Evolutionary conservation across 768 basidiomycete species (phyloP).

Genomic region (Suillus plorans): DNA sequence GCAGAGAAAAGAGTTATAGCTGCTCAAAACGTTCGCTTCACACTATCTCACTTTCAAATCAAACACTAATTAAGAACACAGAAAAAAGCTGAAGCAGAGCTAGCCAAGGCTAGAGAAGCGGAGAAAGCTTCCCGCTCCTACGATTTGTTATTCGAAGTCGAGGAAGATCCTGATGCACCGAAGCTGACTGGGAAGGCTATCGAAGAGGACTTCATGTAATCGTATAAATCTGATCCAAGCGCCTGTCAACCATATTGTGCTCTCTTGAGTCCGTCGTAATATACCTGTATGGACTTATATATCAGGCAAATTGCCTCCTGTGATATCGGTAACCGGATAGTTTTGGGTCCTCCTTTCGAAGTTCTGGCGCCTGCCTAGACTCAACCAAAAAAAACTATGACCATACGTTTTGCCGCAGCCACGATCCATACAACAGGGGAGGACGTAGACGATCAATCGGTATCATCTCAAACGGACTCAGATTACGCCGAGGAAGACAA

Average conservation of each 20-base stretch:
- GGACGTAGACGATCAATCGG: constrained; percentile 12
- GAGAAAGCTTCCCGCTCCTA: constrained; percentile 90
- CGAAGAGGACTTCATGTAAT: constrained; percentile 89
- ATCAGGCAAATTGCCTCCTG: constrained; percentile 9
- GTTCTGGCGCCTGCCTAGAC: neutral
- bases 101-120: constrained; percentile 74
- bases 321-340: constrained; percentile 8
- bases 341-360: neutral
- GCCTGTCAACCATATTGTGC: constrained; percentile 3
- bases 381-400: constrained; percentile 21
- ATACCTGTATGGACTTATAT: constrained; percentile 1
- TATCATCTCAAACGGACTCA: constrained; percentile 23
- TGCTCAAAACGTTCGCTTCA: constrained; percentile 56
- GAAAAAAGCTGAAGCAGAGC: constrained; percentile 79
- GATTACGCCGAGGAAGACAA: constrained; percentile 46
- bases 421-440: constrained; percentile 3
- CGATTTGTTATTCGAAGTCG: constrained; percentile 71
- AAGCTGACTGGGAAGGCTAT: constrained; percentile 69
- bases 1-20: constrained; percentile 61
- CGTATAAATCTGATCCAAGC: neutral
- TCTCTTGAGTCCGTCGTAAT: neutral
- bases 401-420: constrained; percentile 26
- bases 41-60: neutral
- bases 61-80: constrained; percentile 26
- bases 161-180: constrained; percentile 51